Evolutionary conservation across 208 protist genomes (phyloP), one percentile per base, ranked within the genome.

Genomic region (Wallacemonas sp.): DNA sequence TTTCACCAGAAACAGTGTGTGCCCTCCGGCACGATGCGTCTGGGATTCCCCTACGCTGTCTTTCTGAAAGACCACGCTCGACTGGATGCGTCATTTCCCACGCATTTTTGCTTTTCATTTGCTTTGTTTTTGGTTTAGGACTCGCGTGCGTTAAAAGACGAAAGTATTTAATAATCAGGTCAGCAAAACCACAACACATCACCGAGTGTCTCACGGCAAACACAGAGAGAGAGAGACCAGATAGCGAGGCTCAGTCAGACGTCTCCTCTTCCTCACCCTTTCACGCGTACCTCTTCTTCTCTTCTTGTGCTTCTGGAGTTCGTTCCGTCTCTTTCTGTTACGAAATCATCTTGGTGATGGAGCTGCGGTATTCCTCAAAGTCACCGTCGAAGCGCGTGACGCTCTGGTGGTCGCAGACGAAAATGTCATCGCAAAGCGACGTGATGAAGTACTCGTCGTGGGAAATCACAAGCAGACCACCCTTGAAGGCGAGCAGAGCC

Each of bases 361-460:
- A 56, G 44, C 90, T 88, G 32, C 92, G 87, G 81, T 97, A 97
- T 52, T 89, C 88, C 2, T 71, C 48, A 61, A 97, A 97, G 80
- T 96, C 87, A 14, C 90, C 88, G 19, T 96, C 84, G 67, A 90
- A 96, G 49, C 85, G 80, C 26, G 70, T 87, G 44, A 98, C 74
- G 8, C 62, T 80, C 63, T 78, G 55, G 74, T 91, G 76, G 44
- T 83, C 90, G 67, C 83, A 95, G 1, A 97, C 90, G 54, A 82
- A 97, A 48, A 98, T 89, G 62, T 98, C 90, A 65, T 96, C 88
- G 68, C 91, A 97, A 3, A 97, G 74, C 1, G 89, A 93, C 26
- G 83, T 93, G 55, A 98, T 97, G 56, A 98, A 94, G 76, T 96
- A 91, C 74, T 97, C 92, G 70, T 98, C 93, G 81, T 98, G 95